Base-by-base conservation (phyloP, 108 stramenopile species). In the Thalassiosira profunda region DNA sequence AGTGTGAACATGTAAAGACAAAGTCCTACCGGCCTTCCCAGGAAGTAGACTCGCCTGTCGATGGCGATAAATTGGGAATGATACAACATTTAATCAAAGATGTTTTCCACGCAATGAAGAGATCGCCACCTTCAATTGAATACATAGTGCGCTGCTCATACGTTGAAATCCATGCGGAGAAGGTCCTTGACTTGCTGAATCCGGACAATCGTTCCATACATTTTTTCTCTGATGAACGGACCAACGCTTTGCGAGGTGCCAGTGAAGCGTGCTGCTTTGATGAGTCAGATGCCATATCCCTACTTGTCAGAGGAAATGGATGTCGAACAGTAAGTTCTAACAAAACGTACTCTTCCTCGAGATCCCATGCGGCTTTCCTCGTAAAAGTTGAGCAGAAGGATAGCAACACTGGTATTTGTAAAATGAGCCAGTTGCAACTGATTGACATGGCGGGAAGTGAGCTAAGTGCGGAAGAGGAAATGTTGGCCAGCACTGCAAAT, bases 81-180 rank as follows among this genome's bases (percentile, higher is more conserved):
- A 90, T 90, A 56, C 86, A 79, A 2, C 58, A 83, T 30, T 41
- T 82, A 4, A 83, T 84, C 8, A 58, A 71, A 24, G 83, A 85
- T 48, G 23, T 94, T 5, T 91, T 94, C 57, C 83, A 74, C 33
- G 70, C 61, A 24, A 76, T 86, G 45, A 54, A 71, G 11, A 56
- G 47, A 56, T 65, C 77, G 10, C 81, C 83, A 30, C 67, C 77
- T 1, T 48, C 85, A 1, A 58, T 81, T 5, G 82, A 96, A 62
- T 97, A 85, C 47, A 74, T 88, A 20, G 54, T 97, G 11, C 82
- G 91, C 11, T 90, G 91, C 48, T 96, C 94, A 11, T 98, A 84
- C 70, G 86, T 98, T 11, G 99, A 99, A 76, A 94, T 99, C 43
- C 98, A 98, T 82, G 74, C 98, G 20, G 98, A 99, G 74, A 78